phyloP scores from a whole-genome alignment of 768 basidiomycete genomes.

The Lepiota brunneoincarnata region DNA sequence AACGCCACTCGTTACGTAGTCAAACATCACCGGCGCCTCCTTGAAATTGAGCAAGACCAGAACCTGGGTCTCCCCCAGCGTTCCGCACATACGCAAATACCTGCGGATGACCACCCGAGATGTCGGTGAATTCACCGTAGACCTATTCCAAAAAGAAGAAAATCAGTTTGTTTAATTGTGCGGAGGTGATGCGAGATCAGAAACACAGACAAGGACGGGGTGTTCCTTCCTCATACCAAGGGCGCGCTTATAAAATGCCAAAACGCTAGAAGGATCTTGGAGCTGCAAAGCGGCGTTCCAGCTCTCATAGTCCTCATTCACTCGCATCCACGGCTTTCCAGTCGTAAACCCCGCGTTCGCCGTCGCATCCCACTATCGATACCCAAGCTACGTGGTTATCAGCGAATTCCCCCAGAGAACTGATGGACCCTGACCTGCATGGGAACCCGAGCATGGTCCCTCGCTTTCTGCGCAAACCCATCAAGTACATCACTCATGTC shows the following conservation, averaged over 20 bases:
- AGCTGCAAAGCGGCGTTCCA: conserved; percentile 57
- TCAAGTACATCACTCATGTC: conserved; percentile 64
- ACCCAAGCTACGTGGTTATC: neutral
- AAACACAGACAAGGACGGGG: conserved; percentile 46
- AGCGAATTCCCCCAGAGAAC: neutral
- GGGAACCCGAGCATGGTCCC: conserved; percentile 70
- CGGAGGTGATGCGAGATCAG: neutral
- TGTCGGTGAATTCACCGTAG: conserved; percentile 57
- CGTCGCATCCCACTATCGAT: conserved; percentile 51
- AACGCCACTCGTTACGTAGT: conserved; percentile 10
- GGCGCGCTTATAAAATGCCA: conserved; percentile 59
- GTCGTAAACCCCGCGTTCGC: conserved; percentile 63
- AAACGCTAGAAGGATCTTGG: conserved; percentile 49
- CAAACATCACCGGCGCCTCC: conserved; percentile 21
- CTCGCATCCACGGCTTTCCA: conserved; percentile 71
- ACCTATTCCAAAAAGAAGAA: conserved; percentile 36
- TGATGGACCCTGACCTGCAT: conserved; percentile 47
- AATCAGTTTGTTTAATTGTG: neutral
- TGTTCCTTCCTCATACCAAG: conserved; percentile 51
- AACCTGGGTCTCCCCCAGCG: conserved; percentile 30
- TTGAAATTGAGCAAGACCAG: conserved; percentile 51
- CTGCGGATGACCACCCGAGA: conserved; percentile 42
- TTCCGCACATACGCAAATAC: conserved; percentile 56
- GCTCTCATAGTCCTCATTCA: conserved; percentile 60
- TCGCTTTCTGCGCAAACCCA: conserved; percentile 55